Evolutionary conservation across 1,139 yeast species (phyloP).

Genomic region (Magnusiomyces paraingens): DNA sequence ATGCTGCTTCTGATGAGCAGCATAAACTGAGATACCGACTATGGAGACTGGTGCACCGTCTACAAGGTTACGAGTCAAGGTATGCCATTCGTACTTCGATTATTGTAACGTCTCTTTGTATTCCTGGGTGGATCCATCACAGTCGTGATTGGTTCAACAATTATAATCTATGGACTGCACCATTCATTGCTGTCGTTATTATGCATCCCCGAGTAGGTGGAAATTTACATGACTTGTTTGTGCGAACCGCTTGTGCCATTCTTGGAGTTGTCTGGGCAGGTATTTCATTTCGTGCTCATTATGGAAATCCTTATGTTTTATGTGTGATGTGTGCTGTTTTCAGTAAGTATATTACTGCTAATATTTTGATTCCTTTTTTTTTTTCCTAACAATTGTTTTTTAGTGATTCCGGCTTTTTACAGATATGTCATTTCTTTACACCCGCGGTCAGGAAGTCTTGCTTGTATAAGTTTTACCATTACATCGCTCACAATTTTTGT

Average conservation of each 20-base stretch:
- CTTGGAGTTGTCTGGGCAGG: conserved; percentile 45
- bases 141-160: conserved; percentile 39
- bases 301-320: conserved; percentile 37
- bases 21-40: conserved; percentile 25
- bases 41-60: conserved; percentile 34
- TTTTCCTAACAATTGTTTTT: not conserved
- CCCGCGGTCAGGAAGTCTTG: conserved; percentile 41
- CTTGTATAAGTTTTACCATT: conserved; percentile 38
- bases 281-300: conserved; percentile 37
- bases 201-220: conserved; percentile 42
- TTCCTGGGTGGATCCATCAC: conserved; percentile 40
- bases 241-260: conserved; percentile 34
- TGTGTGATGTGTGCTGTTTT: conserved; percentile 38
- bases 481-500: conserved; percentile 31
- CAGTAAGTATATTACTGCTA: conserved; percentile 9
- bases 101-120: conserved; percentile 34
- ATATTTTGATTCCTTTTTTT: not conserved
- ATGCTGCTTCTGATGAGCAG: not conserved
- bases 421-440: conserved; percentile 31
- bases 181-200: conserved; percentile 36
- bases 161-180: conserved; percentile 41
- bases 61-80: conserved; percentile 37
- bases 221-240: conserved; percentile 34
- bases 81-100: conserved; percentile 40
- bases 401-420: conserved; percentile 31